A percentile compares a stretch with the other conserved stretches of the same genome.
Evolutionary conservation across 2,329 filamentous ascomycete genomes (phyloP).

Genomic region (Claviceps quebecensis): DNA sequence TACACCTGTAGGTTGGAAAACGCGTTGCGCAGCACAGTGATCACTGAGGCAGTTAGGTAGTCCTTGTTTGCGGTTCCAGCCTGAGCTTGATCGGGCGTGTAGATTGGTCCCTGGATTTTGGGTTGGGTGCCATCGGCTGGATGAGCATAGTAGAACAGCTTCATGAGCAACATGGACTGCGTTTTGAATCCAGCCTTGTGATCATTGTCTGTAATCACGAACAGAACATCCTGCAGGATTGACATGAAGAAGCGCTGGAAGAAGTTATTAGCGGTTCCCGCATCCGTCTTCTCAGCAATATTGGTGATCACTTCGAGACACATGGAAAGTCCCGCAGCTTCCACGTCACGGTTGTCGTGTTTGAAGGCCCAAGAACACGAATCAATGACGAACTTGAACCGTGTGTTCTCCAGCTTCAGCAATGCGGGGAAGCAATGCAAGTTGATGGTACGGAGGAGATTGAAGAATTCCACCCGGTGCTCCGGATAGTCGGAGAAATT

Average conservation of each 20-base stretch:
- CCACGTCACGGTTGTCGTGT: constrained; percentile 96
- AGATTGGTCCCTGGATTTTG: constrained; percentile 88
- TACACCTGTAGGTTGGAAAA: constrained; percentile 88
- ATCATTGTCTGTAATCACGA: constrained; percentile 91
- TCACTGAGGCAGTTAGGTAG: constrained; percentile 80
- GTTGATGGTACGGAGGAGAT: constrained; percentile 89
- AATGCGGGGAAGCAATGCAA: constrained; percentile 91
- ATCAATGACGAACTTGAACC: constrained; percentile 99
- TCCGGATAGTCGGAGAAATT: constrained; percentile 99
- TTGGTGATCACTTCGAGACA: constrained; percentile 95
- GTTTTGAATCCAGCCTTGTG: constrained; percentile 99
- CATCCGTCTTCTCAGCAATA: constrained; percentile 84
- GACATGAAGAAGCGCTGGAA: constrained; percentile 96
- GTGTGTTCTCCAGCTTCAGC: constrained; percentile 82
- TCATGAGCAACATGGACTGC: constrained; percentile 82
- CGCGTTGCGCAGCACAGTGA: constrained; percentile 69
- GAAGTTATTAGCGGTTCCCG: constrained; percentile 78
- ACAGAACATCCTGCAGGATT: constrained; percentile 96
- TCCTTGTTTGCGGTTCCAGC: constrained; percentile 78
- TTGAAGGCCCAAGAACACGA: constrained; percentile 99
- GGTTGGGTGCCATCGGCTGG: constrained; percentile 51
- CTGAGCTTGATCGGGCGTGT: constrained; percentile 68
- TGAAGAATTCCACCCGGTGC: constrained; percentile 99
- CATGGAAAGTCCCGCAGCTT: constrained; percentile 94
- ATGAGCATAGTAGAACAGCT: constrained; percentile 93